Base-by-base conservation (phyloP, 2,329 filamentous ascomycete genomes). In the Coleophoma crateriformis region DNA sequence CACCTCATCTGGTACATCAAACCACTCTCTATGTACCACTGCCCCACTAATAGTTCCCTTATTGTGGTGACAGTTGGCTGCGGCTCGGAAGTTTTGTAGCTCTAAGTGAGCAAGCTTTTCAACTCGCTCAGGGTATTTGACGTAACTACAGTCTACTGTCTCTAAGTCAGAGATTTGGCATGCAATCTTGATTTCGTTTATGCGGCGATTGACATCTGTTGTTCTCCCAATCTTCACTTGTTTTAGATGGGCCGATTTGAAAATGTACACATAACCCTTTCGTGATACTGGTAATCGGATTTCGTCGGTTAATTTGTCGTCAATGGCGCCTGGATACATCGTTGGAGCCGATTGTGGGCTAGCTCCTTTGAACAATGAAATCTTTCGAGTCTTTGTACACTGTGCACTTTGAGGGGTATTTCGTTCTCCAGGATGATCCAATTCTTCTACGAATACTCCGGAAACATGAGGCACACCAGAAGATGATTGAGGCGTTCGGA, bases 21-120 rank as follows among this genome's bases (percentile, higher is more conserved):
- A 50, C 48, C 48, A 50, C 35, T 46, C 17, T 19, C n/a, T 35
- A 50, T 50, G 13, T 19, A 40, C 43, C 34, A 33, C 15, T 40
- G 22, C 35, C n/a, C 37, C 4, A 8, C 14, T 34, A 11, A 4
- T 42, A 17, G 14, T 3, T 20, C 12, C 22, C 46, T 2, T 5
- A 33, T 27, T 22, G 42, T 47, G 43, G 43, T 34, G 43, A 27
- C 48, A 50, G 22, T 5, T 38, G 13, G 42, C 2, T 43, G 35
- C 42, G 7, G 34, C 48, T 46, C 37, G 43, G 22, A 50, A 50
- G 27, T 42, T 46, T 19, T 41, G 15, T 27, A 50, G 35, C 37
- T 50, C 48, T 22, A 43, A 40, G 22, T 50, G 32, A 33, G 37
- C 44, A 41, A 50, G 48, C 11, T 22, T 46, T 38, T 15, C 27